Percentiles rank a stretch among this genome's conserved stretches.
Conservation (phyloP, 2,329 filamentous ascomycete genomes). For the Didymella keratinophila region DNA sequence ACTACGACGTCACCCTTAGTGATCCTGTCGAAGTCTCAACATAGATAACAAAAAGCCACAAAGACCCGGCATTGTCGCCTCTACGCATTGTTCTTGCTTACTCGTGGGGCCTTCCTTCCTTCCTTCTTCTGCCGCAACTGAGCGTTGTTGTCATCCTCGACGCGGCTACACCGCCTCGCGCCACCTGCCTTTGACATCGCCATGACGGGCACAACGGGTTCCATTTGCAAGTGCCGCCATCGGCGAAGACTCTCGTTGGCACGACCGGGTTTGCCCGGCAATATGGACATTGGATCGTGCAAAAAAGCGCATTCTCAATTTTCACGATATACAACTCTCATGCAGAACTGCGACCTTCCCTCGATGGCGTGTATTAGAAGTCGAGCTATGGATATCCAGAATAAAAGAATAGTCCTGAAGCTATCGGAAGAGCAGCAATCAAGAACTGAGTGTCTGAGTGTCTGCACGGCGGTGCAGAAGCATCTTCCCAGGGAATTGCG, state of each 20-base stretch:
- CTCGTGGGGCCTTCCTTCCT: not conserved
- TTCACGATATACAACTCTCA: slow-evolving; percentile 9
- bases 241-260: slow-evolving; percentile 15
- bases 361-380: slow-evolving; percentile 4
- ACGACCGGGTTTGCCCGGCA: slow-evolving; percentile 14
- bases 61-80: not conserved
- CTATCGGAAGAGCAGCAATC: slow-evolving; percentile 2
- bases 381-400: not conserved
- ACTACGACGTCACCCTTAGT: slow-evolving; percentile 10
- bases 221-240: slow-evolving; percentile 8
- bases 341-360: slow-evolving; percentile 2
- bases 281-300: not conserved
- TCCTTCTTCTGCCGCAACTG: not conserved
- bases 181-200: slow-evolving; percentile 19
- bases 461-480: slow-evolving; percentile 11
- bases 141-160: slow-evolving; percentile 2
- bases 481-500: slow-evolving; percentile 22
- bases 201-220: slow-evolving; percentile 11
- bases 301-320: slow-evolving; percentile 2
- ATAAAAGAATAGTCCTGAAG: not conserved
- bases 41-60: slow-evolving; percentile 2
- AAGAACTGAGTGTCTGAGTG: slow-evolving; percentile 6
- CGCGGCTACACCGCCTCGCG: slow-evolving; percentile 19
- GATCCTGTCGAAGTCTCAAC: slow-evolving; percentile 1
- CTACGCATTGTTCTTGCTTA: not conserved